A percentile compares a stretch with the other conserved stretches of the same genome.
phyloP scores from a whole-genome alignment of 176 grass and related monocot species.

The Musa acuminata region DNA sequence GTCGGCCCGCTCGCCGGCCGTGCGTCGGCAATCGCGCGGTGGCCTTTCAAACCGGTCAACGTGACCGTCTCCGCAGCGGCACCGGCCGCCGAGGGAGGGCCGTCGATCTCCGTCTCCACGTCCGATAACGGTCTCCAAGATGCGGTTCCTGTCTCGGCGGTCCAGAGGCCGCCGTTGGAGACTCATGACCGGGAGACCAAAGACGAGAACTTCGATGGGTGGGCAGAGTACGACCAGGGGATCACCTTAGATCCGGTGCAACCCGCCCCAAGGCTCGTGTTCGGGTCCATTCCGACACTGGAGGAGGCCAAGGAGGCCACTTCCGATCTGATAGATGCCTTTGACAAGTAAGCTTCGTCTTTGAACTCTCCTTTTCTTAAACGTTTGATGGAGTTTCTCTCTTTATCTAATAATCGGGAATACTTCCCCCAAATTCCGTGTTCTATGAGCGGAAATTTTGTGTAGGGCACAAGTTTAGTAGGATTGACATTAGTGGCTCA shows the following conservation, averaged over 20 bases:
- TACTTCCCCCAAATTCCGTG: neutral
- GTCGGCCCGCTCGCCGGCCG: slow-evolving; percentile 8
- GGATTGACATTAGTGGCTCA: too few species aligned
- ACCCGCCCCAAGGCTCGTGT: slow-evolving; percentile 53
- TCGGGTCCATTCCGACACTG: slow-evolving; percentile 41
- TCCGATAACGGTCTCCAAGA: slow-evolving; percentile 28
- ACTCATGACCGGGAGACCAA: slow-evolving; percentile 24
- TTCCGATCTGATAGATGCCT: slow-evolving; percentile 43
- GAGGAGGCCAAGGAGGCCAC: slow-evolving; percentile 80
- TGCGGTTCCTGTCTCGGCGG: neutral
- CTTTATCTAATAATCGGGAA: neutral
- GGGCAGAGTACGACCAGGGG: slow-evolving; percentile 39
- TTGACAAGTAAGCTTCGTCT: slow-evolving; percentile 37
- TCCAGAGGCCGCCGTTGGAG: slow-evolving; percentile 54
- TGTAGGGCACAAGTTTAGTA: neutral
- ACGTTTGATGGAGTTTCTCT: neutral
- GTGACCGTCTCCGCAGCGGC: slow-evolving; percentile 23
- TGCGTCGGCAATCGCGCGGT: neutral
- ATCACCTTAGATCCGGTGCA: slow-evolving; percentile 9
- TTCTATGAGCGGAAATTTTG: neutral
- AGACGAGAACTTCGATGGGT: slow-evolving; percentile 56
- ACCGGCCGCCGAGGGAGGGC: slow-evolving; percentile 13
- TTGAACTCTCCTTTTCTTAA: neutral
- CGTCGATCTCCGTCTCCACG: slow-evolving; percentile 29
- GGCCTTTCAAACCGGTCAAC: slow-evolving; percentile 22